Evolutionary conservation across 257 asterid species (phyloP), one percentile per base, ranked within the genome.

Genomic region (Primulina eburnea): DNA sequence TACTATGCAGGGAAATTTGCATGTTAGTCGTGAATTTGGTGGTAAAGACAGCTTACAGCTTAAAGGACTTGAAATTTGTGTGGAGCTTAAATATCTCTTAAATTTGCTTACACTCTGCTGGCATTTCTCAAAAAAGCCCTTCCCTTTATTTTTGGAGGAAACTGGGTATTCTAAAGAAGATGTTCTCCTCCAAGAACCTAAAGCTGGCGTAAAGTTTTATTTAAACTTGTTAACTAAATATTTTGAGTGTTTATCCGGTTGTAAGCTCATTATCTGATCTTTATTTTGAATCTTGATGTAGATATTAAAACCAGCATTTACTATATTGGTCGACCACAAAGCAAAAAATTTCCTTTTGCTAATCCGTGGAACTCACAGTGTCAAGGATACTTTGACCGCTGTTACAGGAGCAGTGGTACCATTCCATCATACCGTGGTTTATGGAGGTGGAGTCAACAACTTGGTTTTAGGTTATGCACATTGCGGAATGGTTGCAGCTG

Each of bases 401-500:
- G 99, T 86, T 56, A 94, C 99, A 8, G 99, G 99, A 50, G 97
- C 97, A 7, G 99, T 94, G 30, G 99, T 94, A 24, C 99, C 99
- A 7, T 94, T 94, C 75, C 99, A 94, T 87, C 99, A 94, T 76
- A 76, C 97, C 0, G 90, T 94, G 64, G 89, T 94, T 71, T 84
- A 83, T 47, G 97, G 84, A 71, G 96, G 95, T 73, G 99, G 99
- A 60, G 91, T 94, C 52, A 88, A 89, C 85, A 82, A 94, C 81
- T 81, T 94, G 81, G 96, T 89, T 72, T 83, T 94, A 70, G 99
- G 99, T 60, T 94, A 94, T 75, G 99, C 99, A 3, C 99, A 94
- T 75, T 83, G 99, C 75, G 99, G 99, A 65, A 94, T 94, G 99
- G 99, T 89, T 75, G 99, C 99, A 61, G 99, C 99, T 59, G 99